phyloP scores from a whole-genome alignment of 169 alveolate species.

The Plasmodium yoelii region DNA sequence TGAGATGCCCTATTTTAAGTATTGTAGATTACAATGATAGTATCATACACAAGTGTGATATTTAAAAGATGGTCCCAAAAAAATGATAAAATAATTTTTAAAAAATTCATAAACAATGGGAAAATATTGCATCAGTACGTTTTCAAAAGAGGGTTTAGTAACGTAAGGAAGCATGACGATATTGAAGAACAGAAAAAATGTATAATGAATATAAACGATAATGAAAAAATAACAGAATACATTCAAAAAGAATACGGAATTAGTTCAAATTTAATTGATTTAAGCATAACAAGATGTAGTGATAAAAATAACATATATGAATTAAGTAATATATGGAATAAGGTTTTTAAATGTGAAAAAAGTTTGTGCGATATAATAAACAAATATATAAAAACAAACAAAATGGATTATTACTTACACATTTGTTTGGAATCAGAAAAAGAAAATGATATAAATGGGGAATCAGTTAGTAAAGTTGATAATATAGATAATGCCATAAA shows the following conservation, averaged over 20 bases:
- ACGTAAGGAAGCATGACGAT: background rate
- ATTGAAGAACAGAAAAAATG: background rate
- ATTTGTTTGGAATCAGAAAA: constrained; percentile 1
- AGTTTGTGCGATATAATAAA: constrained; percentile 38
- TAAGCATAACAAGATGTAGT: constrained; percentile 5
- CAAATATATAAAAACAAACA: constrained; percentile 48
- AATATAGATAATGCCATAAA: background rate
- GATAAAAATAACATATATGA: constrained; percentile 18
- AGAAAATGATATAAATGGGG: background rate
- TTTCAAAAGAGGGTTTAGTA: constrained; percentile 5
- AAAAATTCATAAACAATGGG: background rate
- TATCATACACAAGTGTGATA: constrained; percentile 8
- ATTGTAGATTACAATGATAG: constrained; percentile 4
- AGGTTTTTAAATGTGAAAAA: constrained; percentile 60
- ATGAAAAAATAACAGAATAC: constrained; percentile 7
- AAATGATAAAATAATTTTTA: background rate
- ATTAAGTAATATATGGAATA: constrained; percentile 29
- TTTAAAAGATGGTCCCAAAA: constrained; percentile 1
- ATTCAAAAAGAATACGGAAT: constrained; percentile 23
- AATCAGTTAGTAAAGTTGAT: background rate
- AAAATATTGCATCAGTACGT: background rate
- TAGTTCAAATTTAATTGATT: constrained; percentile 10
- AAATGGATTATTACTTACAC: constrained; percentile 39
- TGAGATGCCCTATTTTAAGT: background rate
- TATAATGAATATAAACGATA: background rate